Evolutionary conservation across 148 eudicot genomes (phyloP).

Genomic region (Rhododendron ferrugineum): DNA sequence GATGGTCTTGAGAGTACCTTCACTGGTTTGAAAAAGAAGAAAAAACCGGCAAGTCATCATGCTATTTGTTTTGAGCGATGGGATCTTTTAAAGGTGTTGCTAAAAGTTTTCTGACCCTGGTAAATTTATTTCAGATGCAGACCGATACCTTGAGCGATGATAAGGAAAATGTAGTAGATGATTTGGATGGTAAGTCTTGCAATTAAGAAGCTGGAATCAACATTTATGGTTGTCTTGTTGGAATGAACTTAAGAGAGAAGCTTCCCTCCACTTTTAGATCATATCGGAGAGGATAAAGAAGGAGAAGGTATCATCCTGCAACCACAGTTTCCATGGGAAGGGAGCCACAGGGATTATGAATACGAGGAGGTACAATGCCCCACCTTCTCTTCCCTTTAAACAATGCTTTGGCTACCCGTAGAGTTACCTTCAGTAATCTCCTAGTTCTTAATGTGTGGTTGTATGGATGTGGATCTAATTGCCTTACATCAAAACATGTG

Average conservation of each 20-base stretch:
- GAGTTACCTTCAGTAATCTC: not conserved
- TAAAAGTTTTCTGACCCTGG: not conserved
- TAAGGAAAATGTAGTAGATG: constrained; percentile 42
- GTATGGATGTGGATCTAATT: not conserved
- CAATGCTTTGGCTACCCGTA: not conserved
- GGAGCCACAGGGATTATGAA: constrained; percentile 58
- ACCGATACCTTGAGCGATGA: constrained; percentile 45
- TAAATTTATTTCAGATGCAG: constrained; percentile 38
- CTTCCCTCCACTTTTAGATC: constrained; percentile 21
- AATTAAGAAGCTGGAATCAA: not conserved
- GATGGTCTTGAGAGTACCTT: constrained; percentile 55
- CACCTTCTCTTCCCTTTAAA: not conserved
- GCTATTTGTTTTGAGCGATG: not conserved
- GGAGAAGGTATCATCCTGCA: constrained; percentile 49
- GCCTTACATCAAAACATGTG: no score
- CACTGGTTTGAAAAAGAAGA: constrained; percentile 72
- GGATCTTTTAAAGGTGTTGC: not conserved
- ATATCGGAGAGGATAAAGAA: constrained; percentile 55
- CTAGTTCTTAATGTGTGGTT: not conserved
- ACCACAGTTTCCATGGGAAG: constrained; percentile 66
- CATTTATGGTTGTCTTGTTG: not conserved
- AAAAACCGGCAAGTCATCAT: constrained; percentile 45
- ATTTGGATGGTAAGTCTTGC: constrained; percentile 39
- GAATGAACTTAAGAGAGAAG: not conserved
- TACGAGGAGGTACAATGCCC: constrained; percentile 53